Percentiles rank a stretch among this genome's conserved stretches.
phyloP scores from a whole-genome alignment of 352 stramenopile genomes.

The Pythium rhizo-oryzae region DNA sequence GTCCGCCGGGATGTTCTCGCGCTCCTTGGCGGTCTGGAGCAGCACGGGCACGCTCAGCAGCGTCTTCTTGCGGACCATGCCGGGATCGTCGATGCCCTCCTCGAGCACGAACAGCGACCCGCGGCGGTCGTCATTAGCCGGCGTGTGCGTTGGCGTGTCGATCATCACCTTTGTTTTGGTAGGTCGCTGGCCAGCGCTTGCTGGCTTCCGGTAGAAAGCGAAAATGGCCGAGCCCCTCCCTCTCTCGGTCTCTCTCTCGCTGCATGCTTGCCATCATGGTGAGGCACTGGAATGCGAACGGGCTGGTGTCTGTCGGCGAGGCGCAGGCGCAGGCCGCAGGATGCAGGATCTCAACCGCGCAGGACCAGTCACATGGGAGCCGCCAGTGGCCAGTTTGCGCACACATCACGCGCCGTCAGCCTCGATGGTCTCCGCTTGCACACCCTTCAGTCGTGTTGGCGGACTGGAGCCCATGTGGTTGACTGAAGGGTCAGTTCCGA shows the following conservation, averaged over 20 bases:
- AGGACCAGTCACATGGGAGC: neutral
- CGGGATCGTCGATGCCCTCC: conserved; percentile 7
- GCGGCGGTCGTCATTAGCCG: conserved; percentile 5
- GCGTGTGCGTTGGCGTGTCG: conserved; percentile 9
- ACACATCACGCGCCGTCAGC: too few relatives aligned
- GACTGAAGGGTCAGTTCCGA: too few relatives aligned
- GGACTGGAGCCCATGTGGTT: too few relatives aligned
- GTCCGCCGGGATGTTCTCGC: conserved; percentile 54
- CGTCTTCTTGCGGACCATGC: conserved; percentile 22
- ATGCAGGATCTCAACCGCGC: neutral
- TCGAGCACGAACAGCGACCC: conserved; percentile 20
- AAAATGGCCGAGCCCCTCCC: neutral
- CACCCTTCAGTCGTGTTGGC: too few relatives aligned
- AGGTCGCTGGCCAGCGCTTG: neutral
- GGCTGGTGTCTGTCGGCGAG: neutral
- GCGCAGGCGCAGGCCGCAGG: neutral
- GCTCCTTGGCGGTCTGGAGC: conserved; percentile 16
- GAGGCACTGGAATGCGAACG: neutral
- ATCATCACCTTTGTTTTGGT: conserved; percentile 9
- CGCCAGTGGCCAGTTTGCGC: neutral
- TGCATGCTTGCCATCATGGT: neutral
- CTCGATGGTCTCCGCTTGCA: too few relatives aligned
- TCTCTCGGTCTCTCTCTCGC: too few relatives aligned
- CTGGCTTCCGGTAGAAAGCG: neutral
- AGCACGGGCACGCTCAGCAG: conserved; percentile 18